Evolutionary conservation across 768 basidiomycete genomes (phyloP), one percentile per base, ranked within the genome.

Genomic region (Pholiota microspora): DNA sequence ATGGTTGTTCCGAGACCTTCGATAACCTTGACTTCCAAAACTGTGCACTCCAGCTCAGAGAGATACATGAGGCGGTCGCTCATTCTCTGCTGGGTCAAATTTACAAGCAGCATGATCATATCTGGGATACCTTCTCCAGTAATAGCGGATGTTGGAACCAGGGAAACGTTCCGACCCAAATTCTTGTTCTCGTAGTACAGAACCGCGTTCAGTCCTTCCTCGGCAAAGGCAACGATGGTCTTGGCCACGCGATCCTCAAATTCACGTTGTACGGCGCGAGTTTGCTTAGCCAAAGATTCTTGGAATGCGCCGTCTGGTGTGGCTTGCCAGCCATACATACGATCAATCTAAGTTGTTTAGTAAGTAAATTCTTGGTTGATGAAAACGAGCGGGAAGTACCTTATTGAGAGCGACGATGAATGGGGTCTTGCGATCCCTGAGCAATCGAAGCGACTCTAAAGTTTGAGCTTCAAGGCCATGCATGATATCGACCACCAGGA

Each of bases 381-480:
- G 35, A 45, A 48, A 51, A 36, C 36, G 27, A 35, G 34, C 27
- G 15, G 49, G 50, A 51, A 69, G 21, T 59, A 88, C 92, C 80
- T 99, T 98, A 78, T 99, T 99, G 44, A 99, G 77, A 4, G 97
- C 97, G 45, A 99, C 96, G 53, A 99, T 97, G 77, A 99, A 99
- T 0, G 97, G 97, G 7, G 96, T 98, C 74, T 97, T 97, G 49
- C 88, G 84, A 67, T 96, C 93, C 59, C 89, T 81, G 48, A 99
- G 80, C 54, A 99, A 74, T 36, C 95, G 88, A 25, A 99, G 79
- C 3, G 96, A 98, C 71, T 99, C 97, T 50, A 98, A 76, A 0
- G 97, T 99, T 72, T 98, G 97, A n/a, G 86, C 94, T 73, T 98
- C 97, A 48, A 99, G 79, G 35, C 95, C 96, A 73, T 99, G 96